A percentile compares a stretch with the other conserved stretches of the same genome.
Conservation (phyloP, 352 stramenopile species). For the Phytophthora boehmeriae region DNA sequence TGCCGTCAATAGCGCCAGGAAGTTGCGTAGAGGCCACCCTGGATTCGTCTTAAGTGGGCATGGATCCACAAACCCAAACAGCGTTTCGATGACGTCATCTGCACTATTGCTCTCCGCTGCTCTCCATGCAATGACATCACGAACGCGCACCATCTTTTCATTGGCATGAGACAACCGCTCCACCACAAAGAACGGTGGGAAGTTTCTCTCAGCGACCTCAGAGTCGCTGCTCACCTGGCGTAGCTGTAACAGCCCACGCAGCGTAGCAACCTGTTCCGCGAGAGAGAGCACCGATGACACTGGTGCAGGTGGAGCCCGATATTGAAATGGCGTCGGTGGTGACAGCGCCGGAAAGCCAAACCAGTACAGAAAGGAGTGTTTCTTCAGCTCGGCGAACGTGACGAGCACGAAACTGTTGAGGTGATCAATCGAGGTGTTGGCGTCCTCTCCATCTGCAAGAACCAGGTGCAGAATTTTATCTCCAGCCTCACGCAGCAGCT, state of each 20-base stretch:
- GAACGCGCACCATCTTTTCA: constrained; percentile 33
- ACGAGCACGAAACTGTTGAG: constrained; percentile 90
- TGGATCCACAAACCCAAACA: constrained; percentile 92
- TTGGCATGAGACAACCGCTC: constrained; percentile 29
- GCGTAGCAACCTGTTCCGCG: constrained; percentile 41
- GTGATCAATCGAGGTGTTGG: constrained; percentile 35
- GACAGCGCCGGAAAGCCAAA: constrained; percentile 90
- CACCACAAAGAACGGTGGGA: constrained; percentile 78
- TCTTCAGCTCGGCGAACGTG: constrained; percentile 94
- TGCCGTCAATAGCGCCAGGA: constrained; percentile 64
- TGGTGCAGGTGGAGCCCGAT: constrained; percentile 20
- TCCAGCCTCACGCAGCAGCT: constrained; percentile 56
- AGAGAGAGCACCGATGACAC: constrained; percentile 43
- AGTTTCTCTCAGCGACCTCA: constrained; percentile 33
- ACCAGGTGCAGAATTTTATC: constrained; percentile 49
- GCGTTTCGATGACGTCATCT: constrained; percentile 28
- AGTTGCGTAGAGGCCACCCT: constrained; percentile 91
- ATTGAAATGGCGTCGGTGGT: constrained; percentile 43
- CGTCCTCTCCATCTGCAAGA: constrained; percentile 3
- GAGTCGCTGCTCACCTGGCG: constrained; percentile 21
- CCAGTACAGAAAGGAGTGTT: constrained; percentile 94
- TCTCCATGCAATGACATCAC: constrained; percentile 40
- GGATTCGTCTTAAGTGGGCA: constrained; percentile 75
- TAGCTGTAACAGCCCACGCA: constrained; percentile 54
- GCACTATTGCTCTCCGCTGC: neutral